phyloP scores from a whole-genome alignment of 2,329 filamentous ascomycete genomes.

The Berkeleyomyces rouxiae region DNA sequence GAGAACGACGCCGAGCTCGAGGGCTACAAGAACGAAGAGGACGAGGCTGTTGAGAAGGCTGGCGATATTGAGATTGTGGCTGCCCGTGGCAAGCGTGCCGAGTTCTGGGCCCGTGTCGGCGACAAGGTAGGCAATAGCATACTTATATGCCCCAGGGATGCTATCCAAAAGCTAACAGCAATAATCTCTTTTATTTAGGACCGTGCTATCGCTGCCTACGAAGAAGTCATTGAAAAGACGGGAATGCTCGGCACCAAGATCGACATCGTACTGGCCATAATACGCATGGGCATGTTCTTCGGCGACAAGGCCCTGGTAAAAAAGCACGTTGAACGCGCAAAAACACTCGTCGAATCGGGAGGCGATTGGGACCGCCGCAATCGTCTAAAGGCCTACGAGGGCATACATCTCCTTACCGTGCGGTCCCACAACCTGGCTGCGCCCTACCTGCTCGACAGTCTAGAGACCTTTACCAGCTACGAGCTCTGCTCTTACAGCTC shows the following conservation, averaged over 20 bases:
- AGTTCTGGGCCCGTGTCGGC: conserved; percentile 88
- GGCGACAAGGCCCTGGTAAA: conserved; percentile 83
- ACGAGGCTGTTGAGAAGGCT: conserved; percentile 88
- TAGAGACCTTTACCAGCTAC: conserved; percentile 97
- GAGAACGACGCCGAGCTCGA: conserved; percentile 68
- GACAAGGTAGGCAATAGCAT: conserved; percentile 56
- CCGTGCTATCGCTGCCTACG: conserved; percentile 81
- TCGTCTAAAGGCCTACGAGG: conserved; percentile 95
- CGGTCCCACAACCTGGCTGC: conserved; percentile 82
- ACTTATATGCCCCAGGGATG: neutral
- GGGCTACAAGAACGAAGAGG: conserved; percentile 67
- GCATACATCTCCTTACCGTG: conserved; percentile 78
- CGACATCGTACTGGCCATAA: conserved; percentile 88
- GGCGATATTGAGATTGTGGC: conserved; percentile 91
- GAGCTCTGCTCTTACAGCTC: conserved; percentile 94
- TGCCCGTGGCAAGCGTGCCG: conserved; percentile 82
- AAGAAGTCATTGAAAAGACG: conserved; percentile 93
- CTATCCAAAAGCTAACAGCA: neutral
- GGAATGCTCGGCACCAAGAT: conserved; percentile 93
- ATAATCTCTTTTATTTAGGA: conserved; percentile 39
- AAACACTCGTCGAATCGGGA: conserved; percentile 77
- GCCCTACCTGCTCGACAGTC: conserved; percentile 83
- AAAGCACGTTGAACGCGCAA: conserved; percentile 83
- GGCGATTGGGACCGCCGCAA: conserved; percentile 98
- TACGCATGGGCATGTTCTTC: conserved; percentile 90